phyloP scores from a whole-genome alignment of 1,284 basidiomycete species.

The Mycena sp. region DNA sequence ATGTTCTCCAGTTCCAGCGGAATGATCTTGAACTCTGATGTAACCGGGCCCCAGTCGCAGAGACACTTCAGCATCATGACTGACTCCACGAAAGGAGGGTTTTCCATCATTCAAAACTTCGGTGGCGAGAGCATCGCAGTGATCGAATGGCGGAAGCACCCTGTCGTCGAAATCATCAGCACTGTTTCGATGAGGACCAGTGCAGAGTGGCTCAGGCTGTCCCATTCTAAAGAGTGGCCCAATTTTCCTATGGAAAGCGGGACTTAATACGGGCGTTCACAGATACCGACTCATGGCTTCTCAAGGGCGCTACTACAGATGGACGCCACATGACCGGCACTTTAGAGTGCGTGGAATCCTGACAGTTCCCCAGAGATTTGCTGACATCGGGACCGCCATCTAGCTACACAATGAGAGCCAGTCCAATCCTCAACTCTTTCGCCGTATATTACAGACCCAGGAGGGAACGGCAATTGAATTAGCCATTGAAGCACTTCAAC shows the following conservation, averaged over 20 bases:
- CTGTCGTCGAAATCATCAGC: constrained; percentile 15
- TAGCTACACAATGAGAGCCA: constrained; percentile 42
- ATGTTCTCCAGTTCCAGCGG: constrained; percentile 16
- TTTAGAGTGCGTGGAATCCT: constrained; percentile 2
- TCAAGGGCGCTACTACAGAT: constrained; percentile 14
- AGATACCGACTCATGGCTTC: constrained; percentile 30
- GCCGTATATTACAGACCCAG: constrained; percentile 37
- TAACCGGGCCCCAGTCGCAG: constrained; percentile 26
- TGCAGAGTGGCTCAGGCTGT: constrained; percentile 27
- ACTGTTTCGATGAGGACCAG: constrained; percentile 13
- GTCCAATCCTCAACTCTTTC: constrained; percentile 37
- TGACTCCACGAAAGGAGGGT: constrained; percentile 25
- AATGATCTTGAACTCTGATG: constrained; percentile 26
- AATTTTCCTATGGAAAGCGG: too few species aligned
- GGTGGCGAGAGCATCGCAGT: constrained; percentile 24
- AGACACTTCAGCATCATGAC: constrained; percentile 31
- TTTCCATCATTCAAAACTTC: constrained; percentile 32
- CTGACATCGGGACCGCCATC: neutral
- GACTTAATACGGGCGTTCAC: too few species aligned
- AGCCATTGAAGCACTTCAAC: constrained; percentile 40
- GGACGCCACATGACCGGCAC: constrained; percentile 18
- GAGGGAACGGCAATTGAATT: constrained; percentile 42
- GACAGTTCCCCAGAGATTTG: neutral
- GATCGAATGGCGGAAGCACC: constrained; percentile 32
- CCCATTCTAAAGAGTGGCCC: constrained; percentile 30